Percentiles rank a stretch among this genome's conserved stretches.
Conservation (phyloP, 2,329 filamentous ascomycete species). For the Cryphonectria nitschkei region DNA sequence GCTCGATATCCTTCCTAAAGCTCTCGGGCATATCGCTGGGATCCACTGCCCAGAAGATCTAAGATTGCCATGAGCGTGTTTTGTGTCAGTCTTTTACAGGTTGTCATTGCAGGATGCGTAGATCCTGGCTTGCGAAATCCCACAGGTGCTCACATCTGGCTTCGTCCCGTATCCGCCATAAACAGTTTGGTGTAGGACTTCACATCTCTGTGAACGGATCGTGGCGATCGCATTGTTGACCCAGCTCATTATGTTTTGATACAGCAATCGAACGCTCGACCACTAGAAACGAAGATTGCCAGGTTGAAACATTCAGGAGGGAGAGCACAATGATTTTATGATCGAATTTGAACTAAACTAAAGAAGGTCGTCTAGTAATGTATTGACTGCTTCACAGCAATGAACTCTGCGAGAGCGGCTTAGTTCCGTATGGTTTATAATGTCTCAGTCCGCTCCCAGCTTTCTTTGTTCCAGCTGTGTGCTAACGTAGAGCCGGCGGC, state of each 20-base stretch:
- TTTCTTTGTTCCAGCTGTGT: not conserved
- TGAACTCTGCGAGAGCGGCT: not conserved
- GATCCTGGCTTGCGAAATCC: too few relatives aligned
- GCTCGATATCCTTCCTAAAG: conserved; percentile 1
- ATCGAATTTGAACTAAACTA: not conserved
- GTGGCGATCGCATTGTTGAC: conserved; percentile 7
- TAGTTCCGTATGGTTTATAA: not conserved
- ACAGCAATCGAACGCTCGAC: not conserved
- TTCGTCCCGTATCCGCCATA: conserved; percentile 2
- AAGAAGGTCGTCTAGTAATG: not conserved
- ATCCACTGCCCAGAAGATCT: conserved; percentile 22
- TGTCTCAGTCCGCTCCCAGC: conserved; percentile 3
- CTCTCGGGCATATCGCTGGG: conserved; percentile 9
- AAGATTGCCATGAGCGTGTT: not conserved
- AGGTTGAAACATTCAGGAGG: not conserved
- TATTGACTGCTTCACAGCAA: not conserved
- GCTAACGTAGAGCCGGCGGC: not conserved
- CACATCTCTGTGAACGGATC: conserved; percentile 1
- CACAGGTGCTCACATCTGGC: conserved; percentile 7
- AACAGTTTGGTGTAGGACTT: conserved; percentile 19
- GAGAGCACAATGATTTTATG: not conserved
- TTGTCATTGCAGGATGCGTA: not conserved
- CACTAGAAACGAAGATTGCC: not conserved
- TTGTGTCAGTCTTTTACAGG: not conserved
- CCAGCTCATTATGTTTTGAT: conserved; percentile 17